Percentiles rank a stretch among this genome's conserved stretches.
Evolutionary conservation across 495 filamentous ascomycete species (phyloP).

Genomic region (Jackrogersella minutella): DNA sequence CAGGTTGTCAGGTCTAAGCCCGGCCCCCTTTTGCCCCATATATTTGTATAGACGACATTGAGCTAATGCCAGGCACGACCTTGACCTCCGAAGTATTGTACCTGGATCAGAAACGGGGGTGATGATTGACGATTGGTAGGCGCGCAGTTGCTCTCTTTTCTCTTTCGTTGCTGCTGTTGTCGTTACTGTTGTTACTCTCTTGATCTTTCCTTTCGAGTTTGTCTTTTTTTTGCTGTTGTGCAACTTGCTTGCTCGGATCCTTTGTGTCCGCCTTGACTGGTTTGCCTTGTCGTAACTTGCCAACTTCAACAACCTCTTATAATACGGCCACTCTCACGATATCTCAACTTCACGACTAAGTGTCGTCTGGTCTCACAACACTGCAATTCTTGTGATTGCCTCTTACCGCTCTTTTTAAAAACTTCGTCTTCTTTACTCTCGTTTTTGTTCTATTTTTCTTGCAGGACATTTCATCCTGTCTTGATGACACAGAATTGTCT

Average conservation of each 20-base stretch:
- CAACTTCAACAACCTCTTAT: conserved; percentile 26
- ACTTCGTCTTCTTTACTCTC: conserved; percentile 37
- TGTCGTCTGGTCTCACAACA: conserved; percentile 33
- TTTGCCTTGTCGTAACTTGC: conserved; percentile 14
- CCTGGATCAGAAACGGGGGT: no score
- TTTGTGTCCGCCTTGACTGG: conserved; percentile 22
- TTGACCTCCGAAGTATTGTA: no score
- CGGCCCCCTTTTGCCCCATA: conserved; percentile 32
- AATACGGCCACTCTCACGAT: conserved; percentile 22
- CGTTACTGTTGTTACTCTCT: not conserved
- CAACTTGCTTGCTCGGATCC: conserved; percentile 13
- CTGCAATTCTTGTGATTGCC: conserved; percentile 19
- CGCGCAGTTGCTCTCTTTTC: conserved; percentile 17
- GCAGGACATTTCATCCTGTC: conserved; percentile 35
- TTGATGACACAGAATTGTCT: conserved; percentile 38
- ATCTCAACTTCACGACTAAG: conserved; percentile 34
- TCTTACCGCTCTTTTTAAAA: conserved; percentile 32
- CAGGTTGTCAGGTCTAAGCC: conserved; percentile 7
- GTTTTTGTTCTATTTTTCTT: conserved; percentile 23
- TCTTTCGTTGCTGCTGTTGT: not conserved
- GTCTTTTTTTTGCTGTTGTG: conserved; percentile 14
- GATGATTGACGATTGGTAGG: conserved; percentile 18
- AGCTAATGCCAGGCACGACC: conserved; percentile 40
- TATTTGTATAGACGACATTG: conserved; percentile 28
- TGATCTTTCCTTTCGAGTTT: conserved; percentile 21